Conservation (phyloP, 805 yeast genomes). For the Tanozyma kutaoensis region DNA sequence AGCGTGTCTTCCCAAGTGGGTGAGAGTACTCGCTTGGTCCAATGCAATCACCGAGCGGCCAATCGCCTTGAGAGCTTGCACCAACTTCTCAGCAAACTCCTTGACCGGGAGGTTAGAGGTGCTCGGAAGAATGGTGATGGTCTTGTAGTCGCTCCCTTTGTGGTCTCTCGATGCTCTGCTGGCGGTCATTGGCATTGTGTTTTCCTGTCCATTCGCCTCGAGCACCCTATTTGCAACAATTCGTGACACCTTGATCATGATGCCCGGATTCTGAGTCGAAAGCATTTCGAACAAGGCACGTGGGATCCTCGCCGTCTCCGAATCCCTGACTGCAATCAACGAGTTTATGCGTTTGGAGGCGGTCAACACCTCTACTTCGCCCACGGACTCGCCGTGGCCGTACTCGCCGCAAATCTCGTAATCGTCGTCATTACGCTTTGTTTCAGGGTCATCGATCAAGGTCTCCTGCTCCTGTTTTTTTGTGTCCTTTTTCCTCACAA, state of each 20-base stretch:
- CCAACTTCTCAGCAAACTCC: slow-evolving; percentile 68
- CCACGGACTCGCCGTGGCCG: slow-evolving; percentile 91
- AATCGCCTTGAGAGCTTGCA: slow-evolving; percentile 56
- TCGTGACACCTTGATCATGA: slow-evolving; percentile 81
- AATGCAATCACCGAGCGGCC: slow-evolving; percentile 65
- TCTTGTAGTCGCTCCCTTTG: slow-evolving; percentile 48
- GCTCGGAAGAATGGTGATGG: slow-evolving; percentile 75
- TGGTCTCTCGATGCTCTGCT: slow-evolving; percentile 16
- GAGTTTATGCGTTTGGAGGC: slow-evolving; percentile 58
- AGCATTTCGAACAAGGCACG: slow-evolving; percentile 77
- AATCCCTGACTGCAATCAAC: slow-evolving; percentile 78
- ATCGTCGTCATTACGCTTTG: slow-evolving; percentile 6
- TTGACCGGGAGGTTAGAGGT: slow-evolving; percentile 72
- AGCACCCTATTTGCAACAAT: slow-evolving; percentile 60
- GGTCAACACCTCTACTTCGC: slow-evolving; percentile 88
- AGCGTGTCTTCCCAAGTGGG: slow-evolving; percentile 81
- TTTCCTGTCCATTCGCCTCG: slow-evolving; percentile 4
- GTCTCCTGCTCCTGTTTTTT: slow-evolving; percentile 5
- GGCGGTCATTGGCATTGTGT: slow-evolving; percentile 12
- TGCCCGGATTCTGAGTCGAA: slow-evolving; percentile 74
- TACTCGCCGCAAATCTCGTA: slow-evolving; percentile 50
- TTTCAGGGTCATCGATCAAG: slow-evolving; percentile 10
- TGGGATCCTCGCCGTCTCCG: slow-evolving; percentile 90
- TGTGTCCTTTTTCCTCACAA: slow-evolving; percentile 22
- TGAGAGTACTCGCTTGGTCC: slow-evolving; percentile 71